A percentile compares a stretch with the other conserved stretches of the same genome.
These are phyloP conservation scores for Leptographium galeiforme DNA, from an alignment of 2,329 filamentous ascomycete genomes.

Conservation along the genomic window DNA sequence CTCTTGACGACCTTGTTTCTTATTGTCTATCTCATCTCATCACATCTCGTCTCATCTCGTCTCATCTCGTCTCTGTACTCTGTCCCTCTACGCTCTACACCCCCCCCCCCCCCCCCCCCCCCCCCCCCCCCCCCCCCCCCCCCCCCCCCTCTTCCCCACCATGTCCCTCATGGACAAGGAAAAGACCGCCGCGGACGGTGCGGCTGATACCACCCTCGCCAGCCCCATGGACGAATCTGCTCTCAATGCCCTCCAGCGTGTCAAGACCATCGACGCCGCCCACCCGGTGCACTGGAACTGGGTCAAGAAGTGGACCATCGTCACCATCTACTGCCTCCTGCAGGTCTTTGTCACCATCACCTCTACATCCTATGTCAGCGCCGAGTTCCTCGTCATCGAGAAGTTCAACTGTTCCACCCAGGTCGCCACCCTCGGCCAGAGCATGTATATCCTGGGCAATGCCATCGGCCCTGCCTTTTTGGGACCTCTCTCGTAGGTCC, in stretches of 20 bases:
- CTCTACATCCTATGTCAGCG: slow-evolving; percentile 5
- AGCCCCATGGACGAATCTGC: background rate
- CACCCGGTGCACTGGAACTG: slow-evolving; percentile 4
- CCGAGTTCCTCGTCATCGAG: slow-evolving; percentile 5
- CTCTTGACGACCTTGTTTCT: background rate
- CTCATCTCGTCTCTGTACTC: background rate
- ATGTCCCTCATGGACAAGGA: background rate
- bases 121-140: too few species aligned
- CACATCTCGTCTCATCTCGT: background rate
- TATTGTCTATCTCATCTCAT: background rate
- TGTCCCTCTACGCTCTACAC: too few species aligned
- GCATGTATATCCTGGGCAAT: slow-evolving; percentile 6
- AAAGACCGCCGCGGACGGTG: background rate
- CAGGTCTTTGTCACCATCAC: slow-evolving; percentile 5
- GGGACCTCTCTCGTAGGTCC: slow-evolving; percentile 2
- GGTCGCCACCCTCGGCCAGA: slow-evolving; percentile 4
- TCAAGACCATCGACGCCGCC: background rate
- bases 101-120: too few species aligned
- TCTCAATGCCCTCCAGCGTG: slow-evolving; percentile 1
- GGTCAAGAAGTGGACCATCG: slow-evolving; percentile 3
- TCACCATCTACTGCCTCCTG: slow-evolving; percentile 4
- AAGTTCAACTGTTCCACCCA: slow-evolving; percentile 3
- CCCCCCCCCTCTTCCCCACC: background rate
- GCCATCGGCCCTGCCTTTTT: slow-evolving; percentile 5
- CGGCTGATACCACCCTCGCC: background rate